Conservation (phyloP, 2,329 filamentous ascomycete genomes). For the Trichoderma brevicompactum region DNA sequence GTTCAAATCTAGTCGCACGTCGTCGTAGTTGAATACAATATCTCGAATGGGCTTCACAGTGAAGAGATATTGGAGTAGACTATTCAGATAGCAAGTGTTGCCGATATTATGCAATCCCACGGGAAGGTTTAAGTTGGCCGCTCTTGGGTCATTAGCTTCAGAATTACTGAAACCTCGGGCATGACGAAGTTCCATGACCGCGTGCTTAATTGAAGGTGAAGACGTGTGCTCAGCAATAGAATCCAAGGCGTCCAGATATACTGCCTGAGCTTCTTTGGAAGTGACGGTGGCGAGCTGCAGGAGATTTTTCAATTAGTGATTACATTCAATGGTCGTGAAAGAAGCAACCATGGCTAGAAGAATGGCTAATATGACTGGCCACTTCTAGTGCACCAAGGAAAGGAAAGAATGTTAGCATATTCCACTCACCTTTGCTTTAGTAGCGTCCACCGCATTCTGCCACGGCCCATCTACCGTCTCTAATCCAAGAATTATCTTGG, state of each 20-base stretch:
- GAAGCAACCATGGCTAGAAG: not conserved
- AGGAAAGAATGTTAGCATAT: not conserved
- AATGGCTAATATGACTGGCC: not conserved
- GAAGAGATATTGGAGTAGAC: slow-evolving; percentile 92
- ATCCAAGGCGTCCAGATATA: slow-evolving; percentile 44
- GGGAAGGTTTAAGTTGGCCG: slow-evolving; percentile 62
- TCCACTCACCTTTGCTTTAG: slow-evolving; percentile 39
- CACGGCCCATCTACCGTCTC: slow-evolving; percentile 16
- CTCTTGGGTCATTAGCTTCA: slow-evolving; percentile 2
- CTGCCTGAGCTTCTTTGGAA: slow-evolving; percentile 38
- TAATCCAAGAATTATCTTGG: slow-evolving; percentile 39
- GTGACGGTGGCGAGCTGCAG: slow-evolving; percentile 37
- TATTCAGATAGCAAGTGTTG: slow-evolving; percentile 98
- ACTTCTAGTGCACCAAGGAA: not conserved
- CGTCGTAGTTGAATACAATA: slow-evolving; percentile 76
- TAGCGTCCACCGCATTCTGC: slow-evolving; percentile 32
- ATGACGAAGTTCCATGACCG: slow-evolving; percentile 36
- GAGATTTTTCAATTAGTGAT: too few species aligned
- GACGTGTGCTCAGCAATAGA: slow-evolving; percentile 41
- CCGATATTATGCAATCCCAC: slow-evolving; percentile 92
- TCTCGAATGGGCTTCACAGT: slow-evolving; percentile 81
- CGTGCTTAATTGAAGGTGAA: slow-evolving; percentile 35
- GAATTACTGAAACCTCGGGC: slow-evolving; percentile 27
- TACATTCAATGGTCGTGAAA: not conserved
- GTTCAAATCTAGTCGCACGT: slow-evolving; percentile 69